Evolutionary conservation across 768 basidiomycete genomes (phyloP), one percentile per base, ranked within the genome.

Genomic region (Sarcodon sp.): DNA sequence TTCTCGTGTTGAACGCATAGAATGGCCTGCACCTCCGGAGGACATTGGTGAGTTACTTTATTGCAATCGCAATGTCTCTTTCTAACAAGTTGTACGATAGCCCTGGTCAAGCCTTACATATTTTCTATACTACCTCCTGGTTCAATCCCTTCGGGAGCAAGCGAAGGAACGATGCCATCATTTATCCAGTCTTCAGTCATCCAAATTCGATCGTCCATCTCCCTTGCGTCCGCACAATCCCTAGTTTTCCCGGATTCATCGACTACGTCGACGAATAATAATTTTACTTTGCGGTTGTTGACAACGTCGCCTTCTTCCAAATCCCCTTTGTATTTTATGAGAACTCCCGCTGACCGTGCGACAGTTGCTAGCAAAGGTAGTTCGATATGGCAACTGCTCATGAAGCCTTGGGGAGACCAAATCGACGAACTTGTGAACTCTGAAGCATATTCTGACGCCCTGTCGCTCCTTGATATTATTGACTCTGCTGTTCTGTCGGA

Each of bases 11-110:
- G 55, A 64, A 7, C 66, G 68, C 13, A 73, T 93, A 12, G 75
- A 76, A 51, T 92, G 87, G 84, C 77, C 81, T 1, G 72, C 75
- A n/a, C 72, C 81, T 43, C 88, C 87, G 18, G 89, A 93, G 57
- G 91, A 94, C 52, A 70, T 83, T 27, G 71, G 87, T 83, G 53
- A 55, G 65, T 47, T n/a, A 13, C 21, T 16, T 16, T 21, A 52
- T 34, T 46, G 54, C 38, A 33, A 12, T n/a, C 9, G 13, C 16
- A n/a, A 10, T 6, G 34, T 32, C 35, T 44, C 43, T 9, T 48
- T 18, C 44, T 45, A 16, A 32, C 43, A 16, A 45, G 47, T 41
- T 48, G 33, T 21, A 48, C 46, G 33, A 5, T 54, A 86, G 87
- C 79, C 3, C 81, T 78, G 47, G 69, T 86, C 46, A 79, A 77